Base-by-base conservation (phyloP, 2,329 filamentous ascomycete genomes). In the Lasiodiplodia citricola region DNA sequence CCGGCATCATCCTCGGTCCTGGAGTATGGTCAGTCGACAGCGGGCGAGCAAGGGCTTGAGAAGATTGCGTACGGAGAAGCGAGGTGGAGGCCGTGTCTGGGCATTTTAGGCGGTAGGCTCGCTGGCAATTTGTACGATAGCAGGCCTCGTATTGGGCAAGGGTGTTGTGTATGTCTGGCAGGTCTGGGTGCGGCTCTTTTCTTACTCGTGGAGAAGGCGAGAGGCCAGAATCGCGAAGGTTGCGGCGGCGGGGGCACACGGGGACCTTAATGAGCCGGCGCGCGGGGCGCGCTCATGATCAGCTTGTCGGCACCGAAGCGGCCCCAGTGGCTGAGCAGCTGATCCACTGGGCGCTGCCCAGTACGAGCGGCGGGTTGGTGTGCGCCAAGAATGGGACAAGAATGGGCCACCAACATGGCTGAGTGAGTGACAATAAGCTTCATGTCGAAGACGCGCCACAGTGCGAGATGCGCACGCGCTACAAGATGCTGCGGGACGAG, bases 291-390 rank as follows among this genome's bases (percentile, higher is more conserved):
- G 41, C 57, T 38, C 57, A 50, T 62, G 57, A 50, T 47, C 25
- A 63, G 47, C 60, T 52, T 37, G 60, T 64, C 28, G 60, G 41
- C n/a, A 35, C 8, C 41, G 41, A 44, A 28, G 41, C 44, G 60
- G 60, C 44, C 44, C 60, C 60, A 38, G 60, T 51, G 60, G 60
- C 60, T 64, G 21, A 64, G 60, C 60, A 64, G 60, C 3, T 44
- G 60, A 52, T 52, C 60, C 7, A 52, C 60, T 11, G 21, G 23
- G 60, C 60, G 60, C 47, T 37, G 58, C 25, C 58, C 23, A 28
- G 58, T 44, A 23, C 58, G 41, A 50, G 58, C 58, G 50, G 58
- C 38, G 11, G 44, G 44, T 47, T 64, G 60, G 38, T 28, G 60
- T 18, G 28, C 16, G 44, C 60, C 60, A 64, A 52, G 47, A 37